Percentiles rank a stretch among this genome's conserved stretches.
Evolutionary conservation across 2,329 filamentous ascomycete genomes (phyloP).

Genomic region (Aspergillus piperis): DNA sequence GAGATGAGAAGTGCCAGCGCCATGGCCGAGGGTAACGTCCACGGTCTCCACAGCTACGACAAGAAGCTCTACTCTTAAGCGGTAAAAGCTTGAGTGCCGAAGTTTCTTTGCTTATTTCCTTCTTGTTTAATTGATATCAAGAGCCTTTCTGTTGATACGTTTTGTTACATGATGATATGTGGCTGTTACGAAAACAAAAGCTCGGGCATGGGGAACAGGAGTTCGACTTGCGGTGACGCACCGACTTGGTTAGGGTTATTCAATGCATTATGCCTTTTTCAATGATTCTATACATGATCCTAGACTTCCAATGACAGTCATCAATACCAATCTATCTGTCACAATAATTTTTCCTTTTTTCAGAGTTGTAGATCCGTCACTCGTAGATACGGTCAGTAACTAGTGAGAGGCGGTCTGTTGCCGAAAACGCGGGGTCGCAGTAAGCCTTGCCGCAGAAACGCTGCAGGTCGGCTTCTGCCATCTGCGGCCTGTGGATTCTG

Average conservation of each 20-base stretch:
- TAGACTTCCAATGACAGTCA: background rate
- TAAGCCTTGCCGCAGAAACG: background rate
- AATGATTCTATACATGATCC: background rate
- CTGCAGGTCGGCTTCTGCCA: background rate
- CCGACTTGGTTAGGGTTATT: constrained; percentile 14
- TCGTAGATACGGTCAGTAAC: background rate
- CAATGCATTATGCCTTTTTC: constrained; percentile 10
- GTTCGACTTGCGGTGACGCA: constrained; percentile 32
- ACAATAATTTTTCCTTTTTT: background rate
- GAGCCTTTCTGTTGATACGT: constrained; percentile 27
- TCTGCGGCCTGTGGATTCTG: background rate
- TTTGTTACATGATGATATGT: constrained; percentile 31
- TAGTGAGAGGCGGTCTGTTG: background rate
- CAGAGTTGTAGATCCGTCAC: background rate
- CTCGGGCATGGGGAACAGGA: constrained; percentile 35
- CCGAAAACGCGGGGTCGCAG: constrained; percentile 1
- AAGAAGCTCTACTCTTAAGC: constrained; percentile 95
- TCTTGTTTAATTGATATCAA: constrained; percentile 18
- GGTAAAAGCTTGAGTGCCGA: constrained; percentile 16
- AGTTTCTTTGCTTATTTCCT: constrained; percentile 11
- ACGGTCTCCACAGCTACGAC: constrained; percentile 95
- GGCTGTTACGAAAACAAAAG: constrained; percentile 34
- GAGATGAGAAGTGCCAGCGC: constrained; percentile 93
- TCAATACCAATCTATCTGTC: constrained; percentile 2
- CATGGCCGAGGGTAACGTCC: constrained; percentile 93